A percentile compares a stretch with the other conserved stretches of the same genome.
These are phyloP conservation scores for Colletotrichum brevisporum DNA, from an alignment of 2,329 filamentous ascomycete genomes.

Conservation along the genomic window DNA sequence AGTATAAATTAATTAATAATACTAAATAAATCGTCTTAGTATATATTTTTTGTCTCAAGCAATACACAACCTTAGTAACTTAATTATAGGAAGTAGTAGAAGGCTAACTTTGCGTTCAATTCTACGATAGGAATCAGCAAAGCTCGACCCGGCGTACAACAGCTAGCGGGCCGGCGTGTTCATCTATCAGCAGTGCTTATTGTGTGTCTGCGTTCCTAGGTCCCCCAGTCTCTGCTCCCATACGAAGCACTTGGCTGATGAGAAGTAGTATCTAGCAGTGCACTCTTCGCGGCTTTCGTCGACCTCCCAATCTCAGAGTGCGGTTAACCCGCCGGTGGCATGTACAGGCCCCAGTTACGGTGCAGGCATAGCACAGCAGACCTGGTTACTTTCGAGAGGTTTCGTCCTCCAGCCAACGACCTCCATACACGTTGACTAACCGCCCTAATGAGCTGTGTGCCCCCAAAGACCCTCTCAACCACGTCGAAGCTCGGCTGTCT, in stretches of 20 bases:
- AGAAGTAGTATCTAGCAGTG: conserved; percentile 20
- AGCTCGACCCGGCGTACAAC: conserved; percentile 20
- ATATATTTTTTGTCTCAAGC: no score
- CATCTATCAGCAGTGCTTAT: conserved; percentile 35
- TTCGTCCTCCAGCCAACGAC: conserved; percentile 2
- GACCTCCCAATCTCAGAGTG: conserved; percentile 13
- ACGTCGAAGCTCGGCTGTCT: background rate
- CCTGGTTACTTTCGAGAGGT: conserved; percentile 5
- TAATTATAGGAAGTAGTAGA: background rate
- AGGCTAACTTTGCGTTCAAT: conserved; percentile 35
- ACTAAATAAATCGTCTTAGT: no score
- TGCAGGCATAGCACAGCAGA: background rate
- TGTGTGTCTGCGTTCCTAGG: conserved; percentile 15
- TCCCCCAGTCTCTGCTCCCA: background rate
- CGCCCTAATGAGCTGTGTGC: conserved; percentile 16
- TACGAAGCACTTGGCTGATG: conserved; percentile 28
- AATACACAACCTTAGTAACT: no score
- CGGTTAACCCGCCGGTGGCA: conserved; percentile 15
- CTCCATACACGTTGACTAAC: conserved; percentile 8
- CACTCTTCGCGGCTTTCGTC: conserved; percentile 14
- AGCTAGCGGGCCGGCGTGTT: conserved; percentile 22
- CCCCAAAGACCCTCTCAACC: conserved; percentile 6
- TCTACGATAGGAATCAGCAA: conserved; percentile 34
- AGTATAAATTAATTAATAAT: no score
- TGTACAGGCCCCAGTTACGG: conserved; percentile 7